Conservation (phyloP, 768 basidiomycete genomes). For the Cyathus striatus region DNA sequence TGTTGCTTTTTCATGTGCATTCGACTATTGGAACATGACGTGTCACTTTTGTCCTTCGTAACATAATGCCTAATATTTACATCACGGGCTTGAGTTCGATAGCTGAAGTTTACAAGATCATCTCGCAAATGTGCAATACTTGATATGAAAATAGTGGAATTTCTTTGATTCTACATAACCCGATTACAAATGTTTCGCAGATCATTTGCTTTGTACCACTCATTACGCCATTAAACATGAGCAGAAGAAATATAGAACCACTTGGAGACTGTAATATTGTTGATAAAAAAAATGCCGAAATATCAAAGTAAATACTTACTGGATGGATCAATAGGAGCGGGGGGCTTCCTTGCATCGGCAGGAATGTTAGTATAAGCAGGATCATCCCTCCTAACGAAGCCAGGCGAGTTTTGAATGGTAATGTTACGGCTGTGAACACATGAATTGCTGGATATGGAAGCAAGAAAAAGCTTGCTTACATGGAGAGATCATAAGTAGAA, state of each 20-base stretch:
- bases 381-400: slow-evolving; percentile 59
- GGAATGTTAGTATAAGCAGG: slow-evolving; percentile 63
- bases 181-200: too few relatives aligned
- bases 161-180: too few relatives aligned
- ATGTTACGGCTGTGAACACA: slow-evolving; percentile 63
- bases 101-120: too few relatives aligned
- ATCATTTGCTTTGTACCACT: too few relatives aligned
- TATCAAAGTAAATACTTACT: slow-evolving; percentile 43
- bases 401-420: slow-evolving; percentile 70
- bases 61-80: too few relatives aligned
- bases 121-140: too few relatives aligned
- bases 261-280: slow-evolving; percentile 58
- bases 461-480: slow-evolving; percentile 47
- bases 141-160: too few relatives aligned
- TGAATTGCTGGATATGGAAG: slow-evolving; percentile 4
- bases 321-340: slow-evolving; percentile 87
- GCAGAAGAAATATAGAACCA: slow-evolving; percentile 96
- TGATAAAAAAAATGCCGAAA: slow-evolving; percentile 2
- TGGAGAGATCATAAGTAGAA: slow-evolving; percentile 69
- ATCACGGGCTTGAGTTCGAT: too few relatives aligned
- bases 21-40: too few relatives aligned
- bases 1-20: background rate
- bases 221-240: slow-evolving; percentile 67
- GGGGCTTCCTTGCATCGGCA: slow-evolving; percentile 72
- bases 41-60: too few relatives aligned